Evolutionary conservation across 1,284 basidiomycete species (phyloP).

Genomic region (Leccinum pachyderme): DNA sequence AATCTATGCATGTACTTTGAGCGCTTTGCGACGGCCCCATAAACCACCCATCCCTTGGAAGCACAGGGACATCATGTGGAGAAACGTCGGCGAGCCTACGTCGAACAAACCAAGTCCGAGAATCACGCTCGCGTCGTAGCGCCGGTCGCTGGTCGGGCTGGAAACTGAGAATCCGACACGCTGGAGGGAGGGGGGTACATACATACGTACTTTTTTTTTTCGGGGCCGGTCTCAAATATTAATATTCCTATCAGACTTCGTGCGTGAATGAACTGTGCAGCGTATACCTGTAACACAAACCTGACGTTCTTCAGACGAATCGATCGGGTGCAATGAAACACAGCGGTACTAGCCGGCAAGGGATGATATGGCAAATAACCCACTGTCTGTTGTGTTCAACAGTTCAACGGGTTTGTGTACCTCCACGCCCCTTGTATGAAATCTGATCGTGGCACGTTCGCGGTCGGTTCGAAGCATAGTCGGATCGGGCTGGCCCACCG

Average conservation of each 20-base stretch:
- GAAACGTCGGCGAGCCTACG: background rate
- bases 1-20: background rate
- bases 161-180: background rate
- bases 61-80: background rate
- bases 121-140: background rate
- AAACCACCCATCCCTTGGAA: background rate
- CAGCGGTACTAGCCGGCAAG: background rate
- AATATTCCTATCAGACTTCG: background rate
- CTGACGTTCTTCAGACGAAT: background rate
- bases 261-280: background rate
- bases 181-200: background rate
- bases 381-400: background rate
- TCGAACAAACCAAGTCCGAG: background rate
- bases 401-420: background rate
- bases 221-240: background rate
- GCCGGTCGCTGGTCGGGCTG: background rate
- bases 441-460: background rate
- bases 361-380: background rate
- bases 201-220: background rate
- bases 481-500: background rate
- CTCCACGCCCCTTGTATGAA: background rate
- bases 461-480: background rate
- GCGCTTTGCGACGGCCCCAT: background rate
- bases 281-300: background rate
- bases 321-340: background rate